phyloP scores from a whole-genome alignment of 2,329 filamentous ascomycete species.

The Aspergillus cejpii region DNA sequence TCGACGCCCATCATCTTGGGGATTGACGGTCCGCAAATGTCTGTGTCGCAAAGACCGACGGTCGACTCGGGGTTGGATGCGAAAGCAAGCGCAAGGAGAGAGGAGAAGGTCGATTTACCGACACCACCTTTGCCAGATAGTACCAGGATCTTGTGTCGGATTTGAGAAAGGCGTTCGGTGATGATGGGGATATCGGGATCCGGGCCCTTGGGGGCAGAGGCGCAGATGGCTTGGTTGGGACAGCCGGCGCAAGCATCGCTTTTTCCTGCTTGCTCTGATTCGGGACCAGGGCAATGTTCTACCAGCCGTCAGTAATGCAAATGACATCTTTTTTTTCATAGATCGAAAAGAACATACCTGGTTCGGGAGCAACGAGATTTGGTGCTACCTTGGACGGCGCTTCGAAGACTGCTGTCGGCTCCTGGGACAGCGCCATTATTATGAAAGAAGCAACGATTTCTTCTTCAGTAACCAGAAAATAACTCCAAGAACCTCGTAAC shows the following conservation, averaged over 20 bases:
- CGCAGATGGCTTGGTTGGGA: conserved; percentile 93
- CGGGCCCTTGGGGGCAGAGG: conserved; percentile 86
- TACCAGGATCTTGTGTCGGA: conserved; percentile 88
- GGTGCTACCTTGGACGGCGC: conserved; percentile 73
- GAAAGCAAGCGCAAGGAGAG: conserved; percentile 81
- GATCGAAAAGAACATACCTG: conserved; percentile 44
- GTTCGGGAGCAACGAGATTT: conserved; percentile 85
- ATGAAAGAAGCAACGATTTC: neutral
- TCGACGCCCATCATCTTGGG: conserved; percentile 99
- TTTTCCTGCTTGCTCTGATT: conserved; percentile 51
- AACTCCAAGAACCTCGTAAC: neutral
- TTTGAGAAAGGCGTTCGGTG: conserved; percentile 68
- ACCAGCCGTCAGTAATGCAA: conserved; percentile 3
- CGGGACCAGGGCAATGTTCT: conserved; percentile 86
- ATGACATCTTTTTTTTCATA: neutral
- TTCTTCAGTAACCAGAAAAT: neutral
- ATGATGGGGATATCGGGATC: conserved; percentile 92
- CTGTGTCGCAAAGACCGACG: conserved; percentile 95
- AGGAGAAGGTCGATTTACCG: conserved; percentile 90
- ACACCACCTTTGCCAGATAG: conserved; percentile 94
- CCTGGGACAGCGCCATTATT: conserved; percentile 74
- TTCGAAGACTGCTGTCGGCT: conserved; percentile 63
- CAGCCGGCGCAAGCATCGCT: conserved; percentile 86
- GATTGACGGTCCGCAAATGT: conserved; percentile 93
- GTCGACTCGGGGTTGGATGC: conserved; percentile 69